Evolutionary conservation across 2,329 filamentous ascomycete genomes (phyloP), one percentile per base, ranked within the genome.

Genomic region (Pseudomassariella vexata): DNA sequence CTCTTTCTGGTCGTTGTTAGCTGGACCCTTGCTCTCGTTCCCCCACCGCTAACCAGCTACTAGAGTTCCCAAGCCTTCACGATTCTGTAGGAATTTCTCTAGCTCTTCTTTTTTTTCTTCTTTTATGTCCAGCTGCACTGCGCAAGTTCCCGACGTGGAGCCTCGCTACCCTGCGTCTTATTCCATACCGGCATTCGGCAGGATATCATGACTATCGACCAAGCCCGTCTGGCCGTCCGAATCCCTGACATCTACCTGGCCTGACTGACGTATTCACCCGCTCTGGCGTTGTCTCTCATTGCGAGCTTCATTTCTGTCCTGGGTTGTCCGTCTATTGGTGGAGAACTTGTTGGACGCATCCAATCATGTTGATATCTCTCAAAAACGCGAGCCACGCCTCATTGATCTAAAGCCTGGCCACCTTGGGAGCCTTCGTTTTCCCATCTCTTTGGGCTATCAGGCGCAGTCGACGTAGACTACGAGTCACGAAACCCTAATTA

Each of bases 341-440:
- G 49, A 46, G 45, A 37, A 40, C 43, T 40, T 34, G 22, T 45
- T 51, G 39, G 40, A 39, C 39, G 42, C 48, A 44, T 44, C 65
- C 64, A 67, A 68, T 68, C 63, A 67, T 60, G 55, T 62, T 54
- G 44, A 58, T 55, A 55, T 47, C 47, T 57, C 46, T 47, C 48
- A 54, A 54, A n/a, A 54, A 63, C 54, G 50, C 55, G 51, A 62
- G 55, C 55, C 55, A 64, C 57, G 50, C 54, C 59, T 50, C 50
- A 54, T 53, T 56, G 50, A 59, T 53, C 47, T 53, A 48, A 52
- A 53, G 34, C 46, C 45, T 47, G 48, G 50, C 32, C 18, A 24
- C 22, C n/a, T 14, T 14, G 22, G 9, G 22, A 24, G 22, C 22
- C 22, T 14, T 24, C 22, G 22, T 24, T 24, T 11, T n/a, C 9